Base-by-base conservation (phyloP, 2,329 filamentous ascomycete genomes). In the Fusarium algeriense region DNA sequence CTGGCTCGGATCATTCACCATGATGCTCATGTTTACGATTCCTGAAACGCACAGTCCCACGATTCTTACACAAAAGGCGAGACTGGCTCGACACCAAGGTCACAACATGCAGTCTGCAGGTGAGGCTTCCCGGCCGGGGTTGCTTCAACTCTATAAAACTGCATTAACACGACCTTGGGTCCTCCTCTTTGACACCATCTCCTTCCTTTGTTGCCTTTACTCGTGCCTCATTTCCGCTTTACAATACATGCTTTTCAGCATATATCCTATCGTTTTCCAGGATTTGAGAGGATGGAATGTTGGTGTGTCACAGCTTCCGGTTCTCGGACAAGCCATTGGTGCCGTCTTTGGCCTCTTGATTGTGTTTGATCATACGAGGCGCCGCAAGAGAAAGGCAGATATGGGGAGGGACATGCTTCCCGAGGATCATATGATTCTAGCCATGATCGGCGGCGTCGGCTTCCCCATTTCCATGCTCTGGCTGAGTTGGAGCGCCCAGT, bases 161-260 rank as follows among this genome's bases (percentile, higher is more conserved):
- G 38, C 48, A 7, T 19, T 32, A 11, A 15, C 23, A 23, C 23
- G 57, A 13, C 48, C 57, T 4, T 60, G 48, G 38, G 15, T 44
- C 11, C 28, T 59, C 2, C 55, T 52, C 7, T 52, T 41, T 9
- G 55, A 52, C 28, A 17, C n/a, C 5, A 35, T 59, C 2, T n/a
- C 45, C 4, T 26, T 52, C 1, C 38, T 37, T 3, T 60, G 56
- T 6, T 60, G 38, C 19, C 7, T 44, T 3, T 60, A 60, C 14
- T 37, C 38, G 4, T 44, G 56, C 2, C 6, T 43, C 12, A 37
- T 44, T 12, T 11, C 17, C 5, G 19, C 48, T 35, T 9, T 60
- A 3, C 38, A 54, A 15, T 60, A 12, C 38, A 60, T 60, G 37
- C 30, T 60, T 4, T 60, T 54, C 20, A 60, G 30, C 30, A 44